Conservation (phyloP, 208 protist species). For the Leishmania aethiopica region DNA sequence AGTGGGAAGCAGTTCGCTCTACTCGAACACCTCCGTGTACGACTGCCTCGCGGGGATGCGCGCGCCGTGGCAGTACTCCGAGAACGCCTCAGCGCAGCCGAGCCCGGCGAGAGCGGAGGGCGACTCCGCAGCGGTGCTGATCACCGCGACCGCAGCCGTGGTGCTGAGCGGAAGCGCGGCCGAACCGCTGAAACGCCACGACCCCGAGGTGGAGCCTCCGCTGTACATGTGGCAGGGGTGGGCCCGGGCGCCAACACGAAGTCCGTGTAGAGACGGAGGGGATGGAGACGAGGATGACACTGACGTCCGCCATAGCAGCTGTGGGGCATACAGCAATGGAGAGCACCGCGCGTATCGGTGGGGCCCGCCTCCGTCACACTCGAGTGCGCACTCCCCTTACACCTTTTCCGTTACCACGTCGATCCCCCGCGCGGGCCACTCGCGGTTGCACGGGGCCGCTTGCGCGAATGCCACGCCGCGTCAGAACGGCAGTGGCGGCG, state of each 20-base stretch:
- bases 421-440: background rate
- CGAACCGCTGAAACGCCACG: slow-evolving; percentile 4
- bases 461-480: background rate
- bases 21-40: slow-evolving; percentile 1
- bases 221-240: background rate
- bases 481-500: background rate
- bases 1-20: background rate
- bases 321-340: background rate
- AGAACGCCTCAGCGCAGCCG: background rate
- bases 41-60: background rate
- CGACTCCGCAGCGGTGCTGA: background rate
- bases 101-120: background rate
- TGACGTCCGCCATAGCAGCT: background rate
- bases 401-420: slow-evolving; percentile 11
- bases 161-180: background rate
- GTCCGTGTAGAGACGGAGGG: no score
- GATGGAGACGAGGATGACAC: background rate
- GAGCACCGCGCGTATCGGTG: background rate
- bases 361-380: background rate
- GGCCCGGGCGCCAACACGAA: background rate
- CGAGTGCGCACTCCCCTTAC: background rate
- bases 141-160: slow-evolving; percentile 2
- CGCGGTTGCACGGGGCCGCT: background rate
- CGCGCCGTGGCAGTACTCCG: slow-evolving; percentile 1
- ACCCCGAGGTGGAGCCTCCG: background rate